Evolutionary conservation across 176 grass and related monocot species (phyloP).

Genomic region (Oryza australiensis): DNA sequence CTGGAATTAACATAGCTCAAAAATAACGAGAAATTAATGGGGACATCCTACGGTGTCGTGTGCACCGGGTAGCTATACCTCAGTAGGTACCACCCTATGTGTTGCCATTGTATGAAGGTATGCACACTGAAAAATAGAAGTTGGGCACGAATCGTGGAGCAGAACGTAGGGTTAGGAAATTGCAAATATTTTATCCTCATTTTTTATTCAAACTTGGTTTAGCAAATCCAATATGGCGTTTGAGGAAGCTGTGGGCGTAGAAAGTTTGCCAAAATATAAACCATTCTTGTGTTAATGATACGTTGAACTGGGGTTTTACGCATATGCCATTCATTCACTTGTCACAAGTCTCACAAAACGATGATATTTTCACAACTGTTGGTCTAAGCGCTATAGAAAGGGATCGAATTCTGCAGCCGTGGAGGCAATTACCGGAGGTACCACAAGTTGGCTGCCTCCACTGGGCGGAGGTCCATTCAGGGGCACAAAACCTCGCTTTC

Average conservation of each 20-base stretch:
- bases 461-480: background rate
- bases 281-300: background rate
- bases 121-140: background rate
- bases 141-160: background rate
- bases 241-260: background rate
- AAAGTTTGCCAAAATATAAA: background rate
- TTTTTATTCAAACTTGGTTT: background rate
- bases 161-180: background rate
- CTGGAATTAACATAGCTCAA: too few relatives aligned
- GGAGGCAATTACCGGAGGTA: constrained; percentile 13
- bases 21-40: too few relatives aligned
- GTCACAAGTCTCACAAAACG: background rate
- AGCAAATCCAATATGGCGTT: background rate
- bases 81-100: background rate
- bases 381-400: background rate
- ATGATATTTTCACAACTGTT: background rate
- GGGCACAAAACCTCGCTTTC: background rate
- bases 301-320: background rate
- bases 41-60: too few relatives aligned
- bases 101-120: background rate
- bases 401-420: background rate
- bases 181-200: background rate
- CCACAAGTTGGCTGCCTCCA: background rate
- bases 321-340: background rate
- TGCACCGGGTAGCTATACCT: too few relatives aligned